Evolutionary conservation across 148 eudicot genomes (phyloP), one percentile per base, ranked within the genome.

Genomic region (Cornus florida): DNA sequence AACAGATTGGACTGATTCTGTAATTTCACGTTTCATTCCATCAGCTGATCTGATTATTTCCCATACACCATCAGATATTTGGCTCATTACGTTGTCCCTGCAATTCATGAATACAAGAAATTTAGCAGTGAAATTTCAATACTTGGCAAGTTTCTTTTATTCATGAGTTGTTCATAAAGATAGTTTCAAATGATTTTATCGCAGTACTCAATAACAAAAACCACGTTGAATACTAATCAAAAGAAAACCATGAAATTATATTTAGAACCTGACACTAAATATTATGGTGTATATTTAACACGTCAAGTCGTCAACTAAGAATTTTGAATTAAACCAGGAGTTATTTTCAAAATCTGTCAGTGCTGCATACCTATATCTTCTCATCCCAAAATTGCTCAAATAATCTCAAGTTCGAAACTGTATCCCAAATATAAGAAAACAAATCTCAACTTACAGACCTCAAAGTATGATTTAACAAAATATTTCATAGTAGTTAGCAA

Each of bases 21-120:
- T 82, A 67, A 95, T 95, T 84, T 95, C 97, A 73, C 66, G 71
- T 79, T 88, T 86, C 89, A 95, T 88, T 57, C 88, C 91, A 77
- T 91, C 94, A 32, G 78, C 78, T 68, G 96, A 90, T 83, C 90
- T 83, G 32, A 93, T 95, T 57, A 92, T 82, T 82, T 87, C 87
- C 97, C 97, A 95, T 66, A 95, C 41, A 67, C 87, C 83, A 79
- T 93, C 94, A 66, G 97, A 95, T 68, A 93, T 84, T 80, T 90
- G 91, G 77, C 70, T 81, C 92, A 86, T 87, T 22, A 87, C 89
- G 69, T 86, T 85, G 67, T 87, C 95, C 87, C 98, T 93, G 80
- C 20, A 82, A 73, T 69, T 16, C 33, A 79, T 57, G 71, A 78
- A 62, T 31, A 23, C 69, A 70, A 80, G 59, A 73, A 64, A 32